These are phyloP conservation scores for Pseudocercospora macadamiae DNA, from an alignment of 2,329 filamentous ascomycete genomes.

Conservation along the genomic window DNA sequence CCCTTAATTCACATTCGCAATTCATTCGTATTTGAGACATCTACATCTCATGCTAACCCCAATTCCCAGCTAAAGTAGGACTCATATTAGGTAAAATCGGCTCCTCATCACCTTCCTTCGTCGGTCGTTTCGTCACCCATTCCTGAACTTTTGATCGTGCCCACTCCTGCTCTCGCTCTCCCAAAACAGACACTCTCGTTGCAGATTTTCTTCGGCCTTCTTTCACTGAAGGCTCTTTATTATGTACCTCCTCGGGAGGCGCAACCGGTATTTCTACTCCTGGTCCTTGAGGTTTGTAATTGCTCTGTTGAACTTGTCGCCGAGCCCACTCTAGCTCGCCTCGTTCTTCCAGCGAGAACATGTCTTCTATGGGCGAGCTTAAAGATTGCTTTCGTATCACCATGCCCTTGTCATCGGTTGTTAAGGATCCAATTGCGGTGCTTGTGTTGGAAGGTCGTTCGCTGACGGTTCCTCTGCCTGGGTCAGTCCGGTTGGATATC, in stretches of 20 bases:
- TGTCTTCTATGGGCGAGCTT: neutral
- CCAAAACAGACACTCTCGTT: neutral
- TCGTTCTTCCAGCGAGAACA: slow-evolving; percentile 1
- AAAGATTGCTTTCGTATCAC: neutral
- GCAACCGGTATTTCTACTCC: slow-evolving; percentile 21
- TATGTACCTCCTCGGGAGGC: slow-evolving; percentile 54
- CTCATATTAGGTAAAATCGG: neutral
- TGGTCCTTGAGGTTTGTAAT: neutral
- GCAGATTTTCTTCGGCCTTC: neutral
- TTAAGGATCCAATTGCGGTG: neutral
- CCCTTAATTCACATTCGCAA: no score
- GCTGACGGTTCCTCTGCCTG: neutral
- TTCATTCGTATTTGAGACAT: no score
- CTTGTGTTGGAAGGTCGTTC: neutral
- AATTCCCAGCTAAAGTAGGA: neutral
- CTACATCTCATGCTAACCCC: neutral
- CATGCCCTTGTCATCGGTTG: slow-evolving; percentile 7
- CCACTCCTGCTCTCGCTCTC: neutral
- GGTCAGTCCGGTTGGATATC: neutral
- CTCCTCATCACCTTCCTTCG: neutral
- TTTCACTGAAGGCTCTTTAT: slow-evolving; percentile 48
- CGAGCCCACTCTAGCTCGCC: slow-evolving; percentile 9
- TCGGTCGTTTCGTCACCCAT: slow-evolving; percentile 11
- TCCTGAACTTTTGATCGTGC: slow-evolving; percentile 8
- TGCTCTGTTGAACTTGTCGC: slow-evolving; percentile 3